phyloP scores from a whole-genome alignment of 2,329 filamentous ascomycete genomes.

The Phialophora macrospora region DNA sequence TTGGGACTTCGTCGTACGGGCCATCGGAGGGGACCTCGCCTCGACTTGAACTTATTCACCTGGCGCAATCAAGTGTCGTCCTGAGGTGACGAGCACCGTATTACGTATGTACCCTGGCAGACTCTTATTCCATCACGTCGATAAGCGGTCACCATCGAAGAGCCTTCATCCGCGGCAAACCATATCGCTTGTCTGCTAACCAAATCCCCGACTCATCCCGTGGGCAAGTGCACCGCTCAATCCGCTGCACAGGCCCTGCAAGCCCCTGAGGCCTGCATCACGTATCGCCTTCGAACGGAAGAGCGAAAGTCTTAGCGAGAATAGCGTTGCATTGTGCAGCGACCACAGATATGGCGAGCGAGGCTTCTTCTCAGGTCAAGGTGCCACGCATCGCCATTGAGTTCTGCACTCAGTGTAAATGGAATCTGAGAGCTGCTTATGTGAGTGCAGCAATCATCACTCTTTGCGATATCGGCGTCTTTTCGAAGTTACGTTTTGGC shows the following conservation, averaged over 20 bases:
- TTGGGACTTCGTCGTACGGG: conserved; percentile 8
- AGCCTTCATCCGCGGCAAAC: neutral
- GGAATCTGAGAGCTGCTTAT: conserved; percentile 86
- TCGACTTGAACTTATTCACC: neutral
- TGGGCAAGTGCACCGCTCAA: neutral
- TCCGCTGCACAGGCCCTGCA: neutral
- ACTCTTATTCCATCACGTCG: neutral
- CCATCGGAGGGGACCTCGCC: neutral
- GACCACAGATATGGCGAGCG: conserved; percentile 11
- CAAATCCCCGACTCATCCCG: neutral
- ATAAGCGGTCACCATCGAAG: neutral
- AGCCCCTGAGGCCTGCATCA: conserved; percentile 14
- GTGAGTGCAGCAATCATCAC: conserved; percentile 57
- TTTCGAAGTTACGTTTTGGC: neutral
- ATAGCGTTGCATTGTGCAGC: neutral
- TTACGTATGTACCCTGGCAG: neutral
- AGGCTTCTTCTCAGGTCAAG: conserved; percentile 37
- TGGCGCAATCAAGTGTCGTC: neutral
- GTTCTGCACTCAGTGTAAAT: conserved; percentile 93
- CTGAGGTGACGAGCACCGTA: neutral
- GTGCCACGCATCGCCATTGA: conserved; percentile 82
- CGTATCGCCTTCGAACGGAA: neutral
- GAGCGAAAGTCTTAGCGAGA: neutral
- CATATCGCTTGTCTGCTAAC: neutral
- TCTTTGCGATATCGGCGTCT: neutral